Evolutionary conservation across 208 protist genomes (phyloP).

Genomic region (Giardia duodenalis): DNA sequence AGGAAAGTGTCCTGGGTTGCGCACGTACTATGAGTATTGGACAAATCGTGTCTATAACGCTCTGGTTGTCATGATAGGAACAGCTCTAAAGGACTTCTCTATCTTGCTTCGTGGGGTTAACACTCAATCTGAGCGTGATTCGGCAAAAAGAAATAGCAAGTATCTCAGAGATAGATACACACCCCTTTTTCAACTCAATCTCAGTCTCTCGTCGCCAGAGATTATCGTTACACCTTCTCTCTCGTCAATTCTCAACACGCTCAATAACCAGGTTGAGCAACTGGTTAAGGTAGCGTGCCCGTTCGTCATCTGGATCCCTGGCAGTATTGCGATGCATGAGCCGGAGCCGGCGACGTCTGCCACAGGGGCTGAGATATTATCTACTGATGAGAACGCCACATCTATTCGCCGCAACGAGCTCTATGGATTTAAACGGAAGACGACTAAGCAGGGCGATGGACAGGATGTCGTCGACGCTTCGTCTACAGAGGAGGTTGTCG

Average conservation of each 20-base stretch:
- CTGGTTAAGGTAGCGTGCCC: neutral
- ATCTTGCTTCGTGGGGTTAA: neutral
- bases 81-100: neutral
- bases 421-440: neutral
- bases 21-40: constrained; percentile 23
- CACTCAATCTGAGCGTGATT: neutral
- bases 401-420: neutral
- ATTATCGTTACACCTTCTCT: neutral
- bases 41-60: neutral
- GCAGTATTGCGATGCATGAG: neutral
- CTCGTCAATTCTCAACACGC: neutral
- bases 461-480: neutral
- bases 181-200: neutral
- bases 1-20: neutral
- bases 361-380: neutral
- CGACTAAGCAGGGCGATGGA: neutral
- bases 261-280: neutral
- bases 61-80: neutral
- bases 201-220: neutral
- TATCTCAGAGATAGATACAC: neutral
- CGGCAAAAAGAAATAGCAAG: neutral
- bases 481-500: neutral
- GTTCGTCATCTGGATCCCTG: neutral
- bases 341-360: neutral
- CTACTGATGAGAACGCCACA: neutral